Evolutionary conservation across 345 rosid genomes (phyloP).

Genomic region (Pelargonium nanum): DNA sequence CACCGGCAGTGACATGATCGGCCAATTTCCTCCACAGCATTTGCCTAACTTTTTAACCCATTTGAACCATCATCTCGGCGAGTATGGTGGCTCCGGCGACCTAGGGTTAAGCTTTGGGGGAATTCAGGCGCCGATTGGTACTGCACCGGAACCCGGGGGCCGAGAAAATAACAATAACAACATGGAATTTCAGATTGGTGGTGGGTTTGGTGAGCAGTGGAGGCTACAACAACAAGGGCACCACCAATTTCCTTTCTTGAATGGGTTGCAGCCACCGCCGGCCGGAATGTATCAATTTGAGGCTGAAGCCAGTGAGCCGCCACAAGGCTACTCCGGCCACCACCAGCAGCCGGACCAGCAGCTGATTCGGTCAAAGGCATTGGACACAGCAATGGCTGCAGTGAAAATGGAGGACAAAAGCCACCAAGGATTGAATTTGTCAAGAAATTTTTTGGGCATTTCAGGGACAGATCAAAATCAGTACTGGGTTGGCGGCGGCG

Average conservation of each 20-base stretch:
- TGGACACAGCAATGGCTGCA: constrained; percentile 17
- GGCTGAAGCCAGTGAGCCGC: constrained; percentile 16
- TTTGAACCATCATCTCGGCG: constrained; percentile 24
- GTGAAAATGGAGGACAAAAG: constrained; percentile 34
- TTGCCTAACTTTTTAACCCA: constrained; percentile 29
- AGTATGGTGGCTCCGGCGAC: constrained; percentile 19
- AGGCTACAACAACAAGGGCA: constrained; percentile 15
- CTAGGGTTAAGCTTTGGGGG: constrained; percentile 28
- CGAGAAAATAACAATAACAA: constrained; percentile 4
- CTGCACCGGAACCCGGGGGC: not conserved
- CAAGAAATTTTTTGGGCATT: constrained; percentile 33
- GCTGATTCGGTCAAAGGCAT: constrained; percentile 19
- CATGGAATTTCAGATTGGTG: constrained; percentile 25
- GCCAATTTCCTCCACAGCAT: constrained; percentile 14
- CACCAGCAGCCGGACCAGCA: no score
- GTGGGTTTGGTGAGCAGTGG: constrained; percentile 13
- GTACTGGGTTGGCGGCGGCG: constrained; percentile 20
- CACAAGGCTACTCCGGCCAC: constrained; percentile 8
- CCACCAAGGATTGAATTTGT: constrained; percentile 24
- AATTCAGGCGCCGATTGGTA: constrained; percentile 12
- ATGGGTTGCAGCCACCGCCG: constrained; percentile 10
- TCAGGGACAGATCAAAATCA: no score
- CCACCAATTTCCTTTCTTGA: constrained; percentile 38
- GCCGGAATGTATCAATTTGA: constrained; percentile 26
- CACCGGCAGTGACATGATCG: constrained; percentile 4